Percentiles rank a stretch among this genome's conserved stretches.
Conservation (phyloP, 352 stramenopile genomes). For the Thalassiosira sp. region DNA sequence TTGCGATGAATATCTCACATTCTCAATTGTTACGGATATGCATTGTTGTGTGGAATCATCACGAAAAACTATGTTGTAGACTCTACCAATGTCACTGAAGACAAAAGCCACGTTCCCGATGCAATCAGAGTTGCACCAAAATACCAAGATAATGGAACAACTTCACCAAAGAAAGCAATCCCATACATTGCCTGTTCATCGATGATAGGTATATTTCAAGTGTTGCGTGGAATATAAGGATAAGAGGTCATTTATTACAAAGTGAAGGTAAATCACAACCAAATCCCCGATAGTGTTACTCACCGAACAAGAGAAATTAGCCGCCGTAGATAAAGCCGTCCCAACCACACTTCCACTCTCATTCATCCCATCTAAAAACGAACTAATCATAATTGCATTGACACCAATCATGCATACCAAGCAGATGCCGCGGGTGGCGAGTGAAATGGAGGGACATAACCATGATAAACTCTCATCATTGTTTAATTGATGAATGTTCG, state of each 20-base stretch:
- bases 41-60: no score
- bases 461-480: constrained; percentile 9
- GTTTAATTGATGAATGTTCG: neutral
- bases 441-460: constrained; percentile 21
- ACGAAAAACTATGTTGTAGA: constrained; percentile 19
- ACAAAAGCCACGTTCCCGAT: constrained; percentile 42
- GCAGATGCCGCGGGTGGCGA: constrained; percentile 41
- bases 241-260: neutral
- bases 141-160: constrained; percentile 42
- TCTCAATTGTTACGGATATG: no score
- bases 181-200: constrained; percentile 45
- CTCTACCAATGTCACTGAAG: constrained; percentile 25
- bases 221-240: constrained; percentile 4
- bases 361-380: constrained; percentile 76
- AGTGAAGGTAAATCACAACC: neutral
- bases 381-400: constrained; percentile 72
- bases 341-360: constrained; percentile 69
- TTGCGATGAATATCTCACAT: no score
- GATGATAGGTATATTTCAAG: no score
- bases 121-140: constrained; percentile 45
- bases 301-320: constrained; percentile 71
- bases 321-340: constrained; percentile 63
- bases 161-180: constrained; percentile 46
- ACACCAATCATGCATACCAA: constrained; percentile 63
- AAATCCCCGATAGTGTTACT: constrained; percentile 7